Conservation (phyloP, 345 rosid species). For the Pugionium cornutum region DNA sequence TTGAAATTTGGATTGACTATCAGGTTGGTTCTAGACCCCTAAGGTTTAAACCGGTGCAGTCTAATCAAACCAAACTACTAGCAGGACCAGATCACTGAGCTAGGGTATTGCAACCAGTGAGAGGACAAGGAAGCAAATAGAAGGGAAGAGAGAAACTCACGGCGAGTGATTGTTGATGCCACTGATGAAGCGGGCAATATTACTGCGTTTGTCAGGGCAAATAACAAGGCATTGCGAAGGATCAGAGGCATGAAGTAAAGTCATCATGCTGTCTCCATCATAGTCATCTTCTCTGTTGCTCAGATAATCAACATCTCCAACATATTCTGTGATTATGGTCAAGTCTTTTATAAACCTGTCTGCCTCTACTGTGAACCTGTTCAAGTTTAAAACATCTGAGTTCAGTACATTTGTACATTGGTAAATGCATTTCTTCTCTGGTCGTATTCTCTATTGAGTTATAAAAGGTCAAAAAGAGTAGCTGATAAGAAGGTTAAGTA, state of each 20-base stretch:
- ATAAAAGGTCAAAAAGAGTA: neutral
- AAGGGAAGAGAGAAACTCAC: slow-evolving; percentile 49
- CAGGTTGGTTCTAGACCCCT: too few species aligned
- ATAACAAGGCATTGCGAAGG: slow-evolving; percentile 74
- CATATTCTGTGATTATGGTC: slow-evolving; percentile 83
- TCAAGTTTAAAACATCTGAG: neutral
- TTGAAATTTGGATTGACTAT: too few species aligned
- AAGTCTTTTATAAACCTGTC: slow-evolving; percentile 76
- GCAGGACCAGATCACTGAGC: too few species aligned
- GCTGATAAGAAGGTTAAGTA: slow-evolving; percentile 26
- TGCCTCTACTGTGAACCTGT: slow-evolving; percentile 92
- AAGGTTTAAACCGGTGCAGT: too few species aligned
- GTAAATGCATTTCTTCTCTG: neutral
- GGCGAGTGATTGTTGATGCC: slow-evolving; percentile 90
- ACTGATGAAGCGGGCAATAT: slow-evolving; percentile 86
- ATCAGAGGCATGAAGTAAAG: slow-evolving; percentile 67
- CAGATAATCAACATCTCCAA: slow-evolving; percentile 90
- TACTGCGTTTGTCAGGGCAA: slow-evolving; percentile 80
- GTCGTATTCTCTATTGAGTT: neutral
- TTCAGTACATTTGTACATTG: too few species aligned
- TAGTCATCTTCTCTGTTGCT: slow-evolving; percentile 67
- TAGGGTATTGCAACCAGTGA: too few species aligned
- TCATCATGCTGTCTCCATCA: slow-evolving; percentile 97
- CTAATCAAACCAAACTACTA: too few species aligned
- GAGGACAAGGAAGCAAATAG: too few species aligned